Base-by-base conservation (phyloP, 1,284 basidiomycete species). In the Austroboletus olivaceoglutinosus region DNA sequence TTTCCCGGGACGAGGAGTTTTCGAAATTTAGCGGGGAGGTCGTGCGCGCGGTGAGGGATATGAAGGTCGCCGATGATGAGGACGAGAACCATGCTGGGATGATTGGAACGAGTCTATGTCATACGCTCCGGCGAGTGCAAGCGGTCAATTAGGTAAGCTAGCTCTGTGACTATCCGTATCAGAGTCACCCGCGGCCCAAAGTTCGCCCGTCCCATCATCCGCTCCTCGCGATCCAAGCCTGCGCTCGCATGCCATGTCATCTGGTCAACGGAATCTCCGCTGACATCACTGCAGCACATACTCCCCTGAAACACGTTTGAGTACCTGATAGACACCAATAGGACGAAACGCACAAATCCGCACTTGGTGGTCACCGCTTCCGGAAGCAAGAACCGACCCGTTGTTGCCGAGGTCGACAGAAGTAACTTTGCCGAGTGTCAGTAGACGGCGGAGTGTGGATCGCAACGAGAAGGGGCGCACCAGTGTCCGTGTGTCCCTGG, bases 1-100 rank as follows among this genome's bases (percentile, higher is more conserved):
- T 99, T 99, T 33, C 97, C 96, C 11, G 96, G 86, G 3, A 95
- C 93, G 0, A 99, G 79, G 0, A 99, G 86, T 69, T 98, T 98
- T 74, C 96, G 96, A 76, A 99, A 99, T 74, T 98, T 98, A 19
- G 83, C 77, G 0, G 96, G 95, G 5, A 99, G 80, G 67, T 98
- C 96, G 67, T 96, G 91, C 2, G 82, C 78, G 44, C 89, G 76
- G 65, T 91, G 87, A 1, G 94, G 94, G 64, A 97, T 96, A 69
- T 96, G 93, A 16, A 97, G 81, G 76, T 98, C 94, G 50, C 94
- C 93, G 60, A 97, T 92, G 63, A 95, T 84, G 55, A 97, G 88
- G 43, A 97, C 92, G 58, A 97, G 86, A 52, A 96, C 93, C 65
- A 67, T 67, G 55, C 49, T 70, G 64, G 51, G 27, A 12, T 5